These are phyloP conservation scores for Exophiala calicioides DNA, from an alignment of 2,329 filamentous ascomycete genomes.

Conservation along the genomic window DNA sequence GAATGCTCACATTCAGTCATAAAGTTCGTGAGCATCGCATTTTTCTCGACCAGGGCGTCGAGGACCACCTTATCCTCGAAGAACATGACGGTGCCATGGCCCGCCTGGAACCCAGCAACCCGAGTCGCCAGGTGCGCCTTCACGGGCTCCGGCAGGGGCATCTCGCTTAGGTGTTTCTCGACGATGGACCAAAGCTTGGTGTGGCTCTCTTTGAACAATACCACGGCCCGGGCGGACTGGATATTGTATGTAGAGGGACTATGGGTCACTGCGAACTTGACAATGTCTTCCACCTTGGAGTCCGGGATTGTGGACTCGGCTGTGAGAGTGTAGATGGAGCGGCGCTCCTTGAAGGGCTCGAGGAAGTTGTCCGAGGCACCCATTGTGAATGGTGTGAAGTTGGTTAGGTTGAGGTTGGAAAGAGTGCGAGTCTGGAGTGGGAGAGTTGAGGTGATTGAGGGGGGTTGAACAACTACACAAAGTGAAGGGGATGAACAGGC, in stretches of 20 bases:
- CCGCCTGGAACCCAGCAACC: conserved; percentile 44
- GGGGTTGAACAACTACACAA: neutral
- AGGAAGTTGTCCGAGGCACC: conserved; percentile 19
- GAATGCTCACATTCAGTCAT: conserved; percentile 61
- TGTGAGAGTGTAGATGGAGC: conserved; percentile 26
- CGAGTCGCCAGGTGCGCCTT: conserved; percentile 15
- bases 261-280: conserved; percentile 26
- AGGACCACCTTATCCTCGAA: conserved; percentile 75
- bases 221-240: conserved; percentile 75
- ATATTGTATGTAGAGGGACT: conserved; percentile 81
- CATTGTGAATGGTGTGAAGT: neutral
- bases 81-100: conserved; percentile 81
- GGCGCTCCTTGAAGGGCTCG: conserved; percentile 18
- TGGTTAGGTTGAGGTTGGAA: too few relatives aligned
- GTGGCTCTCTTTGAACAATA: conserved; percentile 80
- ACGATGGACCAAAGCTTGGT: conserved; percentile 82
- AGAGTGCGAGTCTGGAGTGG: too few relatives aligned
- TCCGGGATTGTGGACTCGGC: conserved; percentile 23
- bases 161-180: conserved; percentile 20
- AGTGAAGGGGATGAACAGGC: too few relatives aligned
- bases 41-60: conserved; percentile 57
- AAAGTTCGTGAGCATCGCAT: conserved; percentile 68
- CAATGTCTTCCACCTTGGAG: conserved; percentile 27
- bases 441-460: neutral
- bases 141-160: conserved; percentile 12